Evolutionary conservation across 75 land plant genomes (phyloP), one percentile per base, ranked within the genome.

Genomic region (Azolla pinnata): DNA sequence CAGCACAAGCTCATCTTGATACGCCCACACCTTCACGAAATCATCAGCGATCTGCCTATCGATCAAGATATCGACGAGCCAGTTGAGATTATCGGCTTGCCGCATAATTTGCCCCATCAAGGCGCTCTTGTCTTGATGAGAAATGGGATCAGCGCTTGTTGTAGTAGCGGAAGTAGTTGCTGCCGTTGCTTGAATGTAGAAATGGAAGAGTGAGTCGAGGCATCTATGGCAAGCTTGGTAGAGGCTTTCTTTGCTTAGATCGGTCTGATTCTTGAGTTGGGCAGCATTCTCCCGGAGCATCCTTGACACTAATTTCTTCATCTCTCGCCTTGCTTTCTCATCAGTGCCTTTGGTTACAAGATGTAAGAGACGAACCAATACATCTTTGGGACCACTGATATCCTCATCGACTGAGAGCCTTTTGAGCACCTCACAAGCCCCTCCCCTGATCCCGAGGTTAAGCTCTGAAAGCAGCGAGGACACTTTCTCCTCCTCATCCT

Each of bases 401-500:
- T 54, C 72, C 40, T 81, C 88, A n/a, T n/a, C n/a, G 40, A 71
- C 62, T 29, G 81, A 85, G 31, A 88, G 76, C 66, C 97, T 73
- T 60, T 84, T 81, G 63, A 87, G 57, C 12, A 91, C 97, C 56
- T 91, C 97, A n/a, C 77, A 81, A 9, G 93, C n/a, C n/a, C n/a
- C 81, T 25, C 80, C 90, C 23, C 80, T 62, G 45, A 68, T 75
- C 44, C 84, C 88, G 14, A 91, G 74, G 10, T 68, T 77, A 31
- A 91, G 80, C 74, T 91, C 86, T 0, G 88, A 65, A 31, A 91
- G 57, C n/a, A 91, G 63, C 0, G 83, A 52, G 29, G 86, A 76
- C 38, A 91, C 86, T 62, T 82, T 91, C 65, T 87, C 97, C 72
- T 91, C 97, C 54, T 91, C 97, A 47, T 91, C 97, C 57, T 91